Evolutionary conservation across 345 rosid species (phyloP).

Genomic region (Turnera subulata): DNA sequence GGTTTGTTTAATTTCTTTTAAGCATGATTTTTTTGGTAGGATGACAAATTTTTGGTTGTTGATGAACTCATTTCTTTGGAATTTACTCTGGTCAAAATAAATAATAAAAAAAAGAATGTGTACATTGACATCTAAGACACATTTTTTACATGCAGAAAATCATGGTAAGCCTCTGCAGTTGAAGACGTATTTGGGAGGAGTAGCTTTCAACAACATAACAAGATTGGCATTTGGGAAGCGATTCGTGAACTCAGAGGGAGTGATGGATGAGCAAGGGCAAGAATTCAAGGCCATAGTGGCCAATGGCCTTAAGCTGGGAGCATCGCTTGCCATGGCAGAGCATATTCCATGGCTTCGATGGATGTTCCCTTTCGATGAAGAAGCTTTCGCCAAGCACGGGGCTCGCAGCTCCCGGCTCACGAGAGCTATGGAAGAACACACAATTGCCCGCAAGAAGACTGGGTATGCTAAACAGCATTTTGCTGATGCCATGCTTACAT

Average conservation of each 20-base stretch:
- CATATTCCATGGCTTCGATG: constrained; percentile 92
- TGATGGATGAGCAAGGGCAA: constrained; percentile 72
- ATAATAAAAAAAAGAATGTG: too few relatives aligned
- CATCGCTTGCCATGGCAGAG: constrained; percentile 72
- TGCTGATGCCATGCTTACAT: constrained; percentile 78
- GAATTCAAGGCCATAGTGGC: constrained; percentile 81
- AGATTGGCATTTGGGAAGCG: constrained; percentile 93
- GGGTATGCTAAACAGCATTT: constrained; percentile 61
- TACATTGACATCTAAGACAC: too few relatives aligned
- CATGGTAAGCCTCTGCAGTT: constrained; percentile 42
- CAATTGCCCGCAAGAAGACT: constrained; percentile 48
- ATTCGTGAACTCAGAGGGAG: constrained; percentile 66
- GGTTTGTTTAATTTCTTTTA: too few relatives aligned
- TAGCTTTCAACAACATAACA: constrained; percentile 95
- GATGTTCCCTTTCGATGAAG: constrained; percentile 87
- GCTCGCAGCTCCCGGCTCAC: constrained; percentile 72
- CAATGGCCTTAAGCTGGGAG: constrained; percentile 78
- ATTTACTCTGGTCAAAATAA: too few relatives aligned
- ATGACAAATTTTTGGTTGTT: too few relatives aligned
- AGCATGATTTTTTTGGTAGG: too few relatives aligned
- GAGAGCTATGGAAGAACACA: constrained; percentile 86
- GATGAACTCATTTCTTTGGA: too few relatives aligned
- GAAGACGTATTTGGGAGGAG: constrained; percentile 73
- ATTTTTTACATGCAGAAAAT: constrained; percentile 45
- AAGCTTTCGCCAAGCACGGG: constrained; percentile 64